Evolutionary conservation across 75 land plant genomes (phyloP), one percentile per base, ranked within the genome.

Genomic region (Larix kaempferi): DNA sequence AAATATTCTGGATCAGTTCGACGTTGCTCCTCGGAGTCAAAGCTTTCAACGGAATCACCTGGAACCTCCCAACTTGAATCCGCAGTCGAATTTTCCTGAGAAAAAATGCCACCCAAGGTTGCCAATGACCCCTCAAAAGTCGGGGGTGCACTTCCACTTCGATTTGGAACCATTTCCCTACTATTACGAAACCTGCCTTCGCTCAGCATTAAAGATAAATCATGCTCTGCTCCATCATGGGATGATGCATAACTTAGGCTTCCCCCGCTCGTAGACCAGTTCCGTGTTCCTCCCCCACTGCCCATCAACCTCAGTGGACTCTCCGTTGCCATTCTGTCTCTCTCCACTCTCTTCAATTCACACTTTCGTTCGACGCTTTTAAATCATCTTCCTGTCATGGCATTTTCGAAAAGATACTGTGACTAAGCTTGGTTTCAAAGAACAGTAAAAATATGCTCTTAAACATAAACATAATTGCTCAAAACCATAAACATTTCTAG

Each of bases 101-200:
- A 77, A 21, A 84, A 57, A 12, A 93, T 72, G 11, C 86, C 92
- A 25, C 81, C 86, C 49, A 93, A 62, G 61, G 92, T 82, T 37
- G 92, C 85, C 54, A 86, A 58, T 17, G 98, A 95, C n/a, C 98
- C 98, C 81, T 95, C 96, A 78, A 95, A 89, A 74, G 91, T 93
- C 8, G 98, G 98, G 33, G 98, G 98, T 22, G 98, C 98, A 87
- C 98, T 95, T 23, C 90, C 96, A 87, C 98, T 95, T 63, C 98
- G 74, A 77, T 84, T 89, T 14, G 89, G 90, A 49, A 78, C 80
- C 25, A 74, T 74, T n/a, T 84, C 75, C 23, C 76, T 82, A 21
- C 69, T 82, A 56, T 66, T 81, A 74, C 83, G 79, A 56, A 83
- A 75, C 57, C 61, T 87, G 15, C 84, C 83, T 11, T 82, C 86